Evolutionary conservation across 2,329 filamentous ascomycete genomes (phyloP), one percentile per base, ranked within the genome.

Genomic region (Penicillium sp.): DNA sequence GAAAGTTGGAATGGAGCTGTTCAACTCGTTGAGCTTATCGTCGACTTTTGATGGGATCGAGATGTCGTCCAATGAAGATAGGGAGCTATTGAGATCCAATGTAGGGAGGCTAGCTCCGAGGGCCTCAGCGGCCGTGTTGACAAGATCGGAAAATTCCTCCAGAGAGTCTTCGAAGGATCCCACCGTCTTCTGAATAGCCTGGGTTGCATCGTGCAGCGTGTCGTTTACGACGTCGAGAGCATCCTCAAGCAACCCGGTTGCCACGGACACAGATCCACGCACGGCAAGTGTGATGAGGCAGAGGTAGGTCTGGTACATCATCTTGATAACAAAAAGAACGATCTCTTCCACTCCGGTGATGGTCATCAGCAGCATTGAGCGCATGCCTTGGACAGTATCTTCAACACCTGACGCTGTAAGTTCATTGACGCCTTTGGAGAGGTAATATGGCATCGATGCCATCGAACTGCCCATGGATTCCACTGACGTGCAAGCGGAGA

Each of bases 401-500:
- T 92, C 90, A 60, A 97, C 87, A 49, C 90, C 87, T 41, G 81
- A 81, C 26, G 91, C 90, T 7, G 90, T 88, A 61, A 97, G 77
- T 52, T 90, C 84, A 74, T 99, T 99, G 68, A 97, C 87, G 48
- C 94, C 94, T 45, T 83, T 79, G 2, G 92, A 89, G 69, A 97
- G 86, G 75, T 96, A 97, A 73, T 97, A 89, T 51, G 94, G 94
- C 91, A 97, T 96, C 30, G 94, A 97, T 32, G 93, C 94, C 90
- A 99, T 93, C 54, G 91, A 84, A 69, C 91, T 97, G 57, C 93
- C 94, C 62, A 96, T 84, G 61, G 90, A 90, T 76, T 99, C 93
- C 41, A 97, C 93, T 70, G 89, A 89, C 51, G 87, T 91, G 73
- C 94, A 99, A 58, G 93, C 91, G 46, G 90, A 88, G 46, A 96